Percentiles rank a stretch among this genome's conserved stretches.
These are phyloP conservation scores for Adiantum capillusveneris DNA, from an alignment of 75 land plant species.

Conservation along the genomic window DNA sequence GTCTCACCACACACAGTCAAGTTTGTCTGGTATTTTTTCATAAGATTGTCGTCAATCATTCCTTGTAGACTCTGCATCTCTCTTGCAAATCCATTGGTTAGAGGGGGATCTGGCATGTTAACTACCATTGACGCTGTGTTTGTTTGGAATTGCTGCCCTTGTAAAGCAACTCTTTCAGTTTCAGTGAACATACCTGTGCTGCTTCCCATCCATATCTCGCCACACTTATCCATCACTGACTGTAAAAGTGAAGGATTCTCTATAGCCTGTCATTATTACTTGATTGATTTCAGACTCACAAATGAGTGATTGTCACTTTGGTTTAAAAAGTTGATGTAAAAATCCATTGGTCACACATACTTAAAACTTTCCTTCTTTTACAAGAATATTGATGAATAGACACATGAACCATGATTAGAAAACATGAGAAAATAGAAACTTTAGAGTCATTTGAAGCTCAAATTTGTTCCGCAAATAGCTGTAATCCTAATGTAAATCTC, in stretches of 20 bases:
- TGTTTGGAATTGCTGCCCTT: conserved; percentile 16
- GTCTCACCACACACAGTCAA: background rate
- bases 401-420: too few species aligned
- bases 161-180: conserved; percentile 1
- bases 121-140: background rate
- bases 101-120: background rate
- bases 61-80: conserved; percentile 7
- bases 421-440: too few species aligned
- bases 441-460: too few species aligned
- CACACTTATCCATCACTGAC: conserved; percentile 22
- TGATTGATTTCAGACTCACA: too few species aligned
- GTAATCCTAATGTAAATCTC: too few species aligned
- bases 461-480: too few species aligned
- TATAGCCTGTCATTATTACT: conserved; percentile 23
- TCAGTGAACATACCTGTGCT: background rate
- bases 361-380: too few species aligned
- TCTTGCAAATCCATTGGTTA: background rate
- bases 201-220: conserved; percentile 17
- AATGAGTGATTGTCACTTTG: too few species aligned
- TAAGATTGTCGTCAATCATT: background rate
- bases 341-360: too few species aligned
- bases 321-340: too few species aligned
- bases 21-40: conserved; percentile 1
- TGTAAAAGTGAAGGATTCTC: conserved; percentile 23
- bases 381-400: too few species aligned